Evolutionary conservation across 257 asterid species (phyloP), one percentile per base, ranked within the genome.

Genomic region (Echium plantagineum): DNA sequence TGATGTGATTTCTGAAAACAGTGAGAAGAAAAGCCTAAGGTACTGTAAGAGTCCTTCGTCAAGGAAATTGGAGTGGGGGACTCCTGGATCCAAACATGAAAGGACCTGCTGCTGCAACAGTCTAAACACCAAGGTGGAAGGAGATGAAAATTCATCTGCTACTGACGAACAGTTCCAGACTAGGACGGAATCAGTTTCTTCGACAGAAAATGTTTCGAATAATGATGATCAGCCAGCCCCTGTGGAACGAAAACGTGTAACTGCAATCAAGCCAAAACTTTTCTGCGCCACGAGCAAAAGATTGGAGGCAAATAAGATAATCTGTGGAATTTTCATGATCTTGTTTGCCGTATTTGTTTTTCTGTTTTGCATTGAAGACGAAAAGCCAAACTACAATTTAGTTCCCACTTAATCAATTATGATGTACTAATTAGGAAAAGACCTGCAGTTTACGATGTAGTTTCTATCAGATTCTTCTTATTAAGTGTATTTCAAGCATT

Each of bases 171-270:
- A 58, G 66, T 54, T 57, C 62, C 69, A 59, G 57, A 65, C 73
- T 58, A 71, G 75, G 62, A 74, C 81, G 0, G 96, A 83, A 55
- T 90, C 97, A 5, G 84, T 78, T 61, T 84, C 84, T 64, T 85
- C 96, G 21, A 78, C 95, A 8, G 80, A 80, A 64, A 81, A 76
- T 53, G 76, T 65, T 68, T 61, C 62, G 54, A 58, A 59, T 59
- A 75, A 72, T 73, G 69, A 66, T 32, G 73, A 74, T 62, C 48
- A 47, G 54, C 74, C 35, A 66, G 57, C 70, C 19, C 71, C 72
- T 15, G 48, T 64, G 24, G 70, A 68, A 52, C 63, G 52, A 59
- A 64, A 61, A 51, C 61, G 69, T 35, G 59, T 10, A 55, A 72
- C 62, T 31, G 62, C 71, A 73, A 56, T 21, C 63, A 71, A 19